Evolutionary conservation across 2,329 filamentous ascomycete species (phyloP), one percentile per base, ranked within the genome.

Genomic region (Macrophomina tecta): DNA sequence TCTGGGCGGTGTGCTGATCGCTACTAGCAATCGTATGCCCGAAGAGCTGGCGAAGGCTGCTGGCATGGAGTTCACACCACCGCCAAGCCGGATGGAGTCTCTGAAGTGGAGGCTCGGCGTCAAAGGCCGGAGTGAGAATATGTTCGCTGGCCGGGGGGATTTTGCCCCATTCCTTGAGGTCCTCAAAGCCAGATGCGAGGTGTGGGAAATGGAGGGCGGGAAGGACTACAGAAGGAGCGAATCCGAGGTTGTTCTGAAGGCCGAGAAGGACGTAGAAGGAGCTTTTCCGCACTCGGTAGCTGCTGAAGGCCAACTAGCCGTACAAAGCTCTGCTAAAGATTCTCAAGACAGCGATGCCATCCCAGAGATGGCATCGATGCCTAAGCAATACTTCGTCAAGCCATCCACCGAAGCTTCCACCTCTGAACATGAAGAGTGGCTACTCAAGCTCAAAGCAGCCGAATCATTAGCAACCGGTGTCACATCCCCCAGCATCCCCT

Each of bases 11-110:
- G 92, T 95, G 0, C 80, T 95, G 16, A 84, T 95, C 45, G 91
- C 91, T 0, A 93, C 91, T 0, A 93, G 90, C 4, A 95, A 95
- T 75, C 87, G 92, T 7, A 91, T 94, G 88, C 91, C 92, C 0
- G 91, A 94, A 72, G 92, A 94, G 73, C 77, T 95, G 60, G 89
- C 87, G 53, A 93, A 91, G 70, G 91, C 91, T 0, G 87, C 88
- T 1, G 91, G 92, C 0, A 84, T 90, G 30, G 87, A 91, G 69
- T 93, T 91, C 73, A 80, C 83, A 11, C 82, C 86, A 5, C 85
- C 86, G 0, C 82, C 87, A 5, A 75, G 74, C 4, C 80, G 82
- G 40, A 83, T 83, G 62, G 85, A 83, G 2, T 76, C 87, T 66
- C 78, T 86, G 65, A 80, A 79, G 38, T 86, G 78, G 72, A 80